A percentile compares a stretch with the other conserved stretches of the same genome.
phyloP scores from a whole-genome alignment of 2,329 filamentous ascomycete species.

The Cladosporium oxysporum region DNA sequence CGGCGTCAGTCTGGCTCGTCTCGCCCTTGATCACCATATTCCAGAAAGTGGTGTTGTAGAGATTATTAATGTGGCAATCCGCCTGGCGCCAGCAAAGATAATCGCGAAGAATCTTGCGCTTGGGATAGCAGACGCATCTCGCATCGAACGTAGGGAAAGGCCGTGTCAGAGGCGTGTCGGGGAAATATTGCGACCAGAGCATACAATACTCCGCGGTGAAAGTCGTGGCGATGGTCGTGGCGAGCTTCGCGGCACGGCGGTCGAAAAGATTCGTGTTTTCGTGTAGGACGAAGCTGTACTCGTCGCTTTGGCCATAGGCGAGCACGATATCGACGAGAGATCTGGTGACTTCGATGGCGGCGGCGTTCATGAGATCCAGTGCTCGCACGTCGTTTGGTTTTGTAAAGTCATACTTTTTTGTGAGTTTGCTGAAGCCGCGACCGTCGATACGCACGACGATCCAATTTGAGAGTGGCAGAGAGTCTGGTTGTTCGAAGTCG shows the following conservation, averaged over 20 bases:
- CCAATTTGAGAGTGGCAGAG: slow-evolving; percentile 87
- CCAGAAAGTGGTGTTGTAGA: slow-evolving; percentile 99
- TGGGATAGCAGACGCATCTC: slow-evolving; percentile 86
- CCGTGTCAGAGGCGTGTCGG: slow-evolving; percentile 66
- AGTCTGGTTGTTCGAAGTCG: slow-evolving; percentile 79
- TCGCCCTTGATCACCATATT: slow-evolving; percentile 76
- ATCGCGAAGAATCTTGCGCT: slow-evolving; percentile 77
- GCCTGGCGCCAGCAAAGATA: slow-evolving; percentile 98
- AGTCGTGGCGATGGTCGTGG: slow-evolving; percentile 86
- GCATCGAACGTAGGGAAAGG: slow-evolving; percentile 91
- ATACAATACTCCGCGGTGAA: slow-evolving; percentile 91
- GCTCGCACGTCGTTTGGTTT: slow-evolving; percentile 92
- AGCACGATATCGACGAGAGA: slow-evolving; percentile 83
- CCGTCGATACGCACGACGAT: slow-evolving; percentile 93
- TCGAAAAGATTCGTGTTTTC: slow-evolving; percentile 83
- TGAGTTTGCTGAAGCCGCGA: slow-evolving; percentile 80
- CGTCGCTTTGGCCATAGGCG: slow-evolving; percentile 92
- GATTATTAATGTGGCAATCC: slow-evolving; percentile 97
- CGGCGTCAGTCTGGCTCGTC: slow-evolving; percentile 74
- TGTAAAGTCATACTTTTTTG: slow-evolving; percentile 67
- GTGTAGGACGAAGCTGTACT: slow-evolving; percentile 67
- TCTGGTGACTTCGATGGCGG: slow-evolving; percentile 79
- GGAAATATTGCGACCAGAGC: slow-evolving; percentile 76
- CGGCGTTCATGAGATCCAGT: slow-evolving; percentile 90
- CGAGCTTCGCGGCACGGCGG: slow-evolving; percentile 81